phyloP scores from a whole-genome alignment of 164 flowering plant genomes.

The Chloranthus sessilifolius region DNA sequence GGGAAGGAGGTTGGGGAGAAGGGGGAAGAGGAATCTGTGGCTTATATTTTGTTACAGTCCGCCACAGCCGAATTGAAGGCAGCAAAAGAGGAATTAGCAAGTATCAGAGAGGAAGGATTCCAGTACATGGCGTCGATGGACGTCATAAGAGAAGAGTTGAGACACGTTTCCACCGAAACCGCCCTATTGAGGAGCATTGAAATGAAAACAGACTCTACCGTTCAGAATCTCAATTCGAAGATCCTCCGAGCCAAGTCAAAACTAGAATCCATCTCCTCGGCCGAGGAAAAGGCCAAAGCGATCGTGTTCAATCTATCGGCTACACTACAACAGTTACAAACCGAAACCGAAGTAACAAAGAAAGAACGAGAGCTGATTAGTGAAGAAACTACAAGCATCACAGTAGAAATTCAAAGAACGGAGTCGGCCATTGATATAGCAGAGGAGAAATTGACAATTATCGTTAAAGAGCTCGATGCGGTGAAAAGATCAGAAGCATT shows the following conservation, averaged over 20 bases:
- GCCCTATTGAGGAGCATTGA: slow-evolving; percentile 34
- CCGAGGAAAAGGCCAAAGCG: slow-evolving; percentile 52
- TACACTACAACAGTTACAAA: slow-evolving; percentile 45
- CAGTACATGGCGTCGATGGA: slow-evolving; percentile 86
- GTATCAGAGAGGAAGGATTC: slow-evolving; percentile 55
- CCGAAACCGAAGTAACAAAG: slow-evolving; percentile 48
- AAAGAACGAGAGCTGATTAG: slow-evolving; percentile 37
- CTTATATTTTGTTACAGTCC: slow-evolving; percentile 21
- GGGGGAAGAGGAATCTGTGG: slow-evolving; percentile 18
- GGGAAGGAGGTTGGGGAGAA: slow-evolving; percentile 6
- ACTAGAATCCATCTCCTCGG: slow-evolving; percentile 45
- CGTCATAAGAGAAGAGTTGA: slow-evolving; percentile 56
- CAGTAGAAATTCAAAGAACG: slow-evolving; percentile 38
- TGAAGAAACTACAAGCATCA: slow-evolving; percentile 35
- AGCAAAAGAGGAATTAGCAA: slow-evolving; percentile 52
- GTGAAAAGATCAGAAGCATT: slow-evolving; percentile 54
- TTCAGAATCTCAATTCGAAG: slow-evolving; percentile 59
- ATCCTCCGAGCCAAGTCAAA: slow-evolving; percentile 61
- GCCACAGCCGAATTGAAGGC: slow-evolving; percentile 43
- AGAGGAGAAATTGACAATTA: slow-evolving; percentile 48
- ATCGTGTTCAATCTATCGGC: slow-evolving; percentile 37
- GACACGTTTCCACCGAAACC: slow-evolving; percentile 37
- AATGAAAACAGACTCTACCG: slow-evolving; percentile 36
- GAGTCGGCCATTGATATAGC: slow-evolving; percentile 39
- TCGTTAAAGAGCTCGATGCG: slow-evolving; percentile 57